These are phyloP conservation scores for Silene uniflora DNA, from an alignment of 148 eudicot species.

Conservation along the genomic window DNA sequence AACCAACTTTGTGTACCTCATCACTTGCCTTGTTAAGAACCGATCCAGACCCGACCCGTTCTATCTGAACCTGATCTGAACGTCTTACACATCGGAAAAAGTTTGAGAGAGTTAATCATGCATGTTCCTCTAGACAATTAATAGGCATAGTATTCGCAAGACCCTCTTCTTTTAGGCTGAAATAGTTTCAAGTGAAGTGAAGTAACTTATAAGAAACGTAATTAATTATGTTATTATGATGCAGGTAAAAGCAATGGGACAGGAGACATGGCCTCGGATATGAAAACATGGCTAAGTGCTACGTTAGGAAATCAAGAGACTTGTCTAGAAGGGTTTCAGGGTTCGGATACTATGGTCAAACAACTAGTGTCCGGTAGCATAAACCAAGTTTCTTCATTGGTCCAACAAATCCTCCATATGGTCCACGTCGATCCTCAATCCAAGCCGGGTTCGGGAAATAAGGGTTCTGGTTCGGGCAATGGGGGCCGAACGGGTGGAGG, in stretches of 20 bases:
- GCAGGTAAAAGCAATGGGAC: constrained; percentile 64
- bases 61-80: too few species aligned
- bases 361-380: constrained; percentile 44
- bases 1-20: not conserved
- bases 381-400: constrained; percentile 48
- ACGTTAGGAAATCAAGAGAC: constrained; percentile 70
- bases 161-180: too few species aligned
- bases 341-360: constrained; percentile 50
- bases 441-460: constrained; percentile 9
- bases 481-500: constrained; percentile 21
- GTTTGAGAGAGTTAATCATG: too few species aligned
- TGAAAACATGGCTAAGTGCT: constrained; percentile 75
- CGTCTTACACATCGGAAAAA: too few species aligned
- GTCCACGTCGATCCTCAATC: constrained; percentile 32
- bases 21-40: too few species aligned
- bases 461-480: not conserved
- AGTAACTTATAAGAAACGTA: too few species aligned
- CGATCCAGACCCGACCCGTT: too few species aligned
- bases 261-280: constrained; percentile 50
- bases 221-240: not conserved
- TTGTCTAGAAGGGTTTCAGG: constrained; percentile 79
- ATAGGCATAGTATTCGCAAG: too few species aligned
- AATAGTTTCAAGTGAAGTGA: too few species aligned
- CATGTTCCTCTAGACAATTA: too few species aligned
- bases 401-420: constrained; percentile 48